Evolutionary conservation across 2,329 filamentous ascomycete genomes (phyloP).

Genomic region (Fusarium albidum): DNA sequence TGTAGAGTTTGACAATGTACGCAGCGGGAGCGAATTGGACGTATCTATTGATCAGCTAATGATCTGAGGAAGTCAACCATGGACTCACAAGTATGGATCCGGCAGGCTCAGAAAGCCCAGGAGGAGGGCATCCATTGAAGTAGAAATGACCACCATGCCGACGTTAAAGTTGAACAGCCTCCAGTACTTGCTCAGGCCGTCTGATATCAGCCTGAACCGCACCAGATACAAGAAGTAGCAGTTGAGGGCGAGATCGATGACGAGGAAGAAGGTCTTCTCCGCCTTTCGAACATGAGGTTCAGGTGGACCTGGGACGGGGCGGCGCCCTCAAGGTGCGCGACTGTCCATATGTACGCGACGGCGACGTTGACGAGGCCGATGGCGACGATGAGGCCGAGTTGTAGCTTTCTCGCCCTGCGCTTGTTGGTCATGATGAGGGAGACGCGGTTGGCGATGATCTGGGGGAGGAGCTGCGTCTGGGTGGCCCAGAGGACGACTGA

Average conservation of each 20-base stretch:
- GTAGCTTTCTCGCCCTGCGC: slow-evolving; percentile 44
- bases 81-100: slow-evolving; percentile 21
- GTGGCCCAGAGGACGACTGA: slow-evolving; percentile 28
- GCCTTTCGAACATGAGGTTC: slow-evolving; percentile 36
- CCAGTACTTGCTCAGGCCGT: slow-evolving; percentile 59
- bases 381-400: slow-evolving; percentile 45
- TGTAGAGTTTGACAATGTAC: slow-evolving; percentile 61
- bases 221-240: slow-evolving; percentile 58
- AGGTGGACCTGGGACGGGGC: slow-evolving; percentile 11
- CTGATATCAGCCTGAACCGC: slow-evolving; percentile 54
- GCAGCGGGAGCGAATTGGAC: slow-evolving; percentile 61
- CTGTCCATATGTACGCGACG: slow-evolving; percentile 52
- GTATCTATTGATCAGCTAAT: slow-evolving; percentile 34
- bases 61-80: slow-evolving; percentile 6
- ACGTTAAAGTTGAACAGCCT: slow-evolving; percentile 58
- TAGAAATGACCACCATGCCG: slow-evolving; percentile 55
- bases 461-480: slow-evolving; percentile 51
- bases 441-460: slow-evolving; percentile 56
- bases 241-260: slow-evolving; percentile 59
- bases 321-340: slow-evolving; percentile 40
- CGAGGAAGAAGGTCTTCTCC: slow-evolving; percentile 57
- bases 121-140: slow-evolving; percentile 54
- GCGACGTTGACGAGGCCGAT: slow-evolving; percentile 49
- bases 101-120: slow-evolving; percentile 37
- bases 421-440: slow-evolving; percentile 51